Percentiles rank a stretch among this genome's conserved stretches.
Conservation (phyloP, 305 asterid genomes). For the Fraxinus dipetala region DNA sequence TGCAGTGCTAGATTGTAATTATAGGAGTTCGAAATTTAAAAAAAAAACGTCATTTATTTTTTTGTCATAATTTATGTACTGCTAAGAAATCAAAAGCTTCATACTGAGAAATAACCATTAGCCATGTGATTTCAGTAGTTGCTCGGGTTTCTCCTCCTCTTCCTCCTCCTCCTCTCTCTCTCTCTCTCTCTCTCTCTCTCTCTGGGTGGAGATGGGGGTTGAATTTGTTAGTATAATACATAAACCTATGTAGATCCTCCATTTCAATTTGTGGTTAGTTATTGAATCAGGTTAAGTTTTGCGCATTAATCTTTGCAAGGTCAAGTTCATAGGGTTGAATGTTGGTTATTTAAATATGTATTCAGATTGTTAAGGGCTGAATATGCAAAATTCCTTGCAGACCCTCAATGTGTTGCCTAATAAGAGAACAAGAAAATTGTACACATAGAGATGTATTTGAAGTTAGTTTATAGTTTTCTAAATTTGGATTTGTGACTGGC, state of each 20-base stretch:
- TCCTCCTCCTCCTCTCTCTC: neutral
- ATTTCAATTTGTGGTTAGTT: neutral
- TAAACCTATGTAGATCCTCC: neutral
- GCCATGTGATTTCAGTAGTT: neutral
- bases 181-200: too few species aligned
- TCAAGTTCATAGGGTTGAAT: neutral
- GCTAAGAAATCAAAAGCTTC: neutral
- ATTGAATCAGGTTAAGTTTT: neutral
- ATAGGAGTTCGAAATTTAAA: neutral
- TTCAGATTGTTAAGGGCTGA: neutral
- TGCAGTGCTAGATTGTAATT: neutral
- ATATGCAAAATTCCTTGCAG: neutral
- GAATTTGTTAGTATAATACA: neutral
- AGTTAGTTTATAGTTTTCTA: neutral
- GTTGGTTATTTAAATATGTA: neutral
- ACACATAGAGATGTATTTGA: neutral
- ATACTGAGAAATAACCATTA: neutral
- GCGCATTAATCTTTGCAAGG: slow-evolving; percentile 4
- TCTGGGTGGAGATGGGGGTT: neutral
- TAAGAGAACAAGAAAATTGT: neutral
- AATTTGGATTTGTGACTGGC: neutral
- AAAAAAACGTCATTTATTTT: neutral
- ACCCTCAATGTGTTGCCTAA: neutral
- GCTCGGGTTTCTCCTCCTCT: neutral
- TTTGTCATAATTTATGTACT: neutral